Conservation (phyloP, 345 rosid genomes). For the Anastatica hierochuntica region DNA sequence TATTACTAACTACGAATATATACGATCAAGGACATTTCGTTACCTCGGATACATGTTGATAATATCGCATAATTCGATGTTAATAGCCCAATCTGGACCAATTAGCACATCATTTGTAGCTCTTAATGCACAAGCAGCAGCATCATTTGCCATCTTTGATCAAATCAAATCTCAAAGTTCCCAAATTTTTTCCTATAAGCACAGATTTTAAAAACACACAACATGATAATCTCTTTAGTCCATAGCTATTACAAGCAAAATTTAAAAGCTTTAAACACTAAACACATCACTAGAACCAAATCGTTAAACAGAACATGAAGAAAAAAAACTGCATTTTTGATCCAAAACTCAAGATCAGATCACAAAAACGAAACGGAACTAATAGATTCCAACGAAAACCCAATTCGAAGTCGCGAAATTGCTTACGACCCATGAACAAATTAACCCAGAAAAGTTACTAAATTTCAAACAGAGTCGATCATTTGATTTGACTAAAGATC, state of each 20-base stretch:
- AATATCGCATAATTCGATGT: slow-evolving; percentile 83
- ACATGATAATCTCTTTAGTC: slow-evolving; percentile 11
- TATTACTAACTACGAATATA: too few relatives aligned
- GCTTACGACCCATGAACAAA: background rate
- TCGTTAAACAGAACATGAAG: background rate
- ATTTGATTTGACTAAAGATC: too few relatives aligned
- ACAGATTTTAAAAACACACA: background rate
- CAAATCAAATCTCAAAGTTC: slow-evolving; percentile 10
- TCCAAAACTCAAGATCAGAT: background rate
- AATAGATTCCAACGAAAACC: too few relatives aligned
- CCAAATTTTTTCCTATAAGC: slow-evolving; percentile 10
- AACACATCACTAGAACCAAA: background rate
- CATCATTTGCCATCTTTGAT: slow-evolving; percentile 52
- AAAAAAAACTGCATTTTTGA: background rate
- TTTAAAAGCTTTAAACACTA: background rate
- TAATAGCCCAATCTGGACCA: slow-evolving; percentile 93
- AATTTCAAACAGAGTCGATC: background rate
- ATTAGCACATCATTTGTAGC: slow-evolving; percentile 74
- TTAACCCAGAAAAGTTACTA: background rate
- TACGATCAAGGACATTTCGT: too few relatives aligned
- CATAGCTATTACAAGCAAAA: slow-evolving; percentile 4
- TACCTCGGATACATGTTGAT: slow-evolving; percentile 88
- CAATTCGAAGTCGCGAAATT: background rate
- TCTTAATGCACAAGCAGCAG: slow-evolving; percentile 71
- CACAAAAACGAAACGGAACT: background rate